Percentiles rank a stretch among this genome's conserved stretches.
These are phyloP conservation scores for Pseudonitzschia pungens DNA, from an alignment of 108 stramenopile species.

Conservation along the genomic window DNA sequence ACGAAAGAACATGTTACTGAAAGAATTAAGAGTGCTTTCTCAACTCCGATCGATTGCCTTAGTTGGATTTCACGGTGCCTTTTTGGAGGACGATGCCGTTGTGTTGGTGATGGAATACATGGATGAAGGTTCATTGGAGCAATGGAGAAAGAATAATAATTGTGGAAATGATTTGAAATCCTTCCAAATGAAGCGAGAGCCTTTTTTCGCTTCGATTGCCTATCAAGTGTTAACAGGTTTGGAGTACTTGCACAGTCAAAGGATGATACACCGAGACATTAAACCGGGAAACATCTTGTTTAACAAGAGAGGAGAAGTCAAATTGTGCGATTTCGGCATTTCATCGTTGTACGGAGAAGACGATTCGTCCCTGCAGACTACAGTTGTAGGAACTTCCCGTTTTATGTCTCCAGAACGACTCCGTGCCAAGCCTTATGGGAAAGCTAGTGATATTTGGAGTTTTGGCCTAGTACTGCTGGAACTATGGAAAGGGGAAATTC, in stretches of 20 bases:
- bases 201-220: conserved; percentile 58
- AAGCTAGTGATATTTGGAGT: conserved; percentile 86
- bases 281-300: conserved; percentile 91
- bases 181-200: conserved; percentile 3
- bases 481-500: conserved; percentile 51
- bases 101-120: conserved; percentile 79
- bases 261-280: conserved; percentile 86
- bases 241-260: conserved; percentile 79
- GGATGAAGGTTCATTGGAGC: conserved; percentile 71
- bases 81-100: conserved; percentile 60
- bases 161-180: not conserved
- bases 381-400: conserved; percentile 83
- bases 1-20: conserved; percentile 58
- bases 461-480: conserved; percentile 86
- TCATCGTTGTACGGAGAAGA: conserved; percentile 36
- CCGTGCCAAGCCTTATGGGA: conserved; percentile 67
- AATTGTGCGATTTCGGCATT: conserved; percentile 94
- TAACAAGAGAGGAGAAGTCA: conserved; percentile 67
- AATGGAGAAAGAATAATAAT: conserved; percentile 17
- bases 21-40: conserved; percentile 66
- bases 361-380: conserved; percentile 57
- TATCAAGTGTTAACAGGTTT: conserved; percentile 88
- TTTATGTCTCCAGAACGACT: conserved; percentile 92
- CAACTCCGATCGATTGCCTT: conserved; percentile 59
- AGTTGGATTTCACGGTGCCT: conserved; percentile 74